Conservation (phyloP, 2,329 filamentous ascomycete genomes). For the Pseudogymnoascus sp. region DNA sequence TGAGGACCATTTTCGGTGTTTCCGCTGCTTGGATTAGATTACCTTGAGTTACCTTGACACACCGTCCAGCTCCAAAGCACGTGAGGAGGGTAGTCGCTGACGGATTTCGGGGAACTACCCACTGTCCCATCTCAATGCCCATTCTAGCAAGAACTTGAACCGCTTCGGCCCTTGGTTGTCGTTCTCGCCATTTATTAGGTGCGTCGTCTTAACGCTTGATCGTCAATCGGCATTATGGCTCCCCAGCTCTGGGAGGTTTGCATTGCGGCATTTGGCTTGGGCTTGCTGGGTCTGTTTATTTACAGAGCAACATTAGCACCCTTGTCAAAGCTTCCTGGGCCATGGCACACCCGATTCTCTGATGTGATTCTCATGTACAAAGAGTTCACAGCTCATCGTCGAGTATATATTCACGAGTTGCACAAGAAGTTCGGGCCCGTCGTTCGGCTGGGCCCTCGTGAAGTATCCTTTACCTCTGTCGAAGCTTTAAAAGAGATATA, state of each 20-base stretch:
- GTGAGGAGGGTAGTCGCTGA: not conserved
- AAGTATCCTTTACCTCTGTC: conserved; percentile 50
- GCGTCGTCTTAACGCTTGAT: not conserved
- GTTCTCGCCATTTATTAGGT: not conserved
- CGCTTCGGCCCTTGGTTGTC: not conserved
- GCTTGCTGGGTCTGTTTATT: not conserved
- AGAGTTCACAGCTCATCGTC: conserved; percentile 45
- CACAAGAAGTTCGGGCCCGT: conserved; percentile 48
- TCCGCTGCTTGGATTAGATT: not conserved
- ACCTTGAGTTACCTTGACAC: not conserved
- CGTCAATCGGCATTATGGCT: not conserved
- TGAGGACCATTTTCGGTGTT: not conserved
- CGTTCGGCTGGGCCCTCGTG: conserved; percentile 48
- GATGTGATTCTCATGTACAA: conserved; percentile 26
- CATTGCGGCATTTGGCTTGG: not conserved
- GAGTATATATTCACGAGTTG: conserved; percentile 45
- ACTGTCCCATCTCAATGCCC: not conserved
- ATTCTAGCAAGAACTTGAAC: not conserved
- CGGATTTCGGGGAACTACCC: not conserved
- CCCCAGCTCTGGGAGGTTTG: not conserved
- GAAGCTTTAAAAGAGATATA: conserved; percentile 55
- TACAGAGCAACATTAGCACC: conserved; percentile 12
- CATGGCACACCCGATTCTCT: conserved; percentile 17
- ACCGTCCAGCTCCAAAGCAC: not conserved
- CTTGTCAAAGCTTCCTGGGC: conserved; percentile 20